Evolutionary conservation across 768 basidiomycete genomes (phyloP), one percentile per base, ranked within the genome.

Genomic region (Coprinopsis sp.): DNA sequence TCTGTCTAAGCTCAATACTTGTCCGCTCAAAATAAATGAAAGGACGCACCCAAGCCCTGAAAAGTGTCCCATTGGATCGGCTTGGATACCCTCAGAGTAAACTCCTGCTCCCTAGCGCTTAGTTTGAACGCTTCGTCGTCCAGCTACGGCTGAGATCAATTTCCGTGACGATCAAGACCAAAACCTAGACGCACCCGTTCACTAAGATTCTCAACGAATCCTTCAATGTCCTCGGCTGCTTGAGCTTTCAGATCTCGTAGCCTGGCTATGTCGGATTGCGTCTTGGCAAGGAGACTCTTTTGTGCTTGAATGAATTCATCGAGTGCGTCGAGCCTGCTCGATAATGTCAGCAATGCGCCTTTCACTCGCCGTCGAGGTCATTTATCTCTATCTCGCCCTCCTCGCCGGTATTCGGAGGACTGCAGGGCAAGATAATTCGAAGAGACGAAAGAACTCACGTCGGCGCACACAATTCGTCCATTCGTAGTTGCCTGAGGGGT

Each of bases 31-130:
- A 0, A 62, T 60, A 71, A 27, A 33, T 41, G 24, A 47, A 36
- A 19, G 29, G 29, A 60, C 69, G 40, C 58, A 87, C 86, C 84
- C 54, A 69, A 67, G 5, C 69, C 67, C 8, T 72, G 67, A 57
- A 81, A 87, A 1, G 75, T 55, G 10, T 71, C 61, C 87, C 87
- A 90, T 52, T 87, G 69, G 36, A 88, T 67, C 25, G 70, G 69
- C 46, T 71, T 59, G 3, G 79, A 77, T 4, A 78, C 56, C 1
- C 37, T 54, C 2, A 77, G 65, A 19, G 67, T 64, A 27, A 71
- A 71, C 44, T 76, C 74, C 0, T 63, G 58, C 23, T 33, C 21
- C 40, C 75, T 64, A 28, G 72, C 69, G 50, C 74, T 76, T 36
- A 84, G 53, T 38, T 67, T 56, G 57, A 75, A 66, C 50, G 70